Base-by-base conservation (phyloP, 768 basidiomycete genomes). In the Suillus tomentosus region DNA sequence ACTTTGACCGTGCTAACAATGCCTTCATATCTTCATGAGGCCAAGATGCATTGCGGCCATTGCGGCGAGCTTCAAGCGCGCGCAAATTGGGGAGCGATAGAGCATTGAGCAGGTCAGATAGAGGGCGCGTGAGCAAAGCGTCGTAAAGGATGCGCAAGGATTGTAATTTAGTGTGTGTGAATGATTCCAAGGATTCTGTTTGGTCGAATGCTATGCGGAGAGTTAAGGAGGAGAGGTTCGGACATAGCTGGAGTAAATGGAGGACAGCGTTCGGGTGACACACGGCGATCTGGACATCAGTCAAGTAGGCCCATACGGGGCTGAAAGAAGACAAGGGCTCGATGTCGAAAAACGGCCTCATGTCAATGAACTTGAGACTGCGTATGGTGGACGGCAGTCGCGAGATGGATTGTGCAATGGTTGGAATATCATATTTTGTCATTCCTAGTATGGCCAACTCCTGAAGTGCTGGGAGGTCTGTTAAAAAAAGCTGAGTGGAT, bases 281-380 rank as follows among this genome's bases (percentile, higher is more conserved):
- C 3, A 54, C 17, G 51, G 63, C 64, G 14, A 71, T 57, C 19
- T 54, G 47, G 17, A 71, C 27, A 4, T 57, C 63, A 0, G 72
- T 65, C 19, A 71, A 72, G 39, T 73, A 39, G 48, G 64, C 54
- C 71, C 71, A 71, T 4, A 65, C 64, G 0, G 70, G 70, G 56
- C 69, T 65, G 56, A 71, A 64, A 3, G 17, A 36, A 2, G 62
- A 56, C 40, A 71, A 4, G 45, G 47, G 8, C 15, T 65, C 70
- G n/a, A 39, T 1, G 31, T 40, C 47, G 13, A 73, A 63, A 8
- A 62, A 24, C 1, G 53, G 53, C 11, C 3, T 13, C 31, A 36
- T 36, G 19, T 53, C 51, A 17, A 53, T 31, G 24, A 54, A 5
- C 34, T 36, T 54, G 53, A 54, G 19, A 36, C 53, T 54, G 34